phyloP scores from a whole-genome alignment of 495 filamentous ascomycete species.

The Penicillium cataractarum region DNA sequence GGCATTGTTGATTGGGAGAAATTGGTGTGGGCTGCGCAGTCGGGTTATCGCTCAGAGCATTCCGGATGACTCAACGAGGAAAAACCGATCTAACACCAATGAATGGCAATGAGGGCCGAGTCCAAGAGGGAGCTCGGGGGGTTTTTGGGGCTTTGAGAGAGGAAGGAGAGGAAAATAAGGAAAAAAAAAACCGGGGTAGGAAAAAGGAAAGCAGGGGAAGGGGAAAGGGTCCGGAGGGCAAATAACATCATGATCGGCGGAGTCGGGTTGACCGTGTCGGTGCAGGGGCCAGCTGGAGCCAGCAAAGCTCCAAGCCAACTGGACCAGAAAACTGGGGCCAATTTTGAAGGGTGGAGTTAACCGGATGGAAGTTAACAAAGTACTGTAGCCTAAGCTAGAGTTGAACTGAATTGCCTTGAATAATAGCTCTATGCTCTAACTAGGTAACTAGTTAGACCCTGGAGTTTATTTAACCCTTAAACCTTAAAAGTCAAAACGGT shows the following conservation, averaged over 20 bases:
- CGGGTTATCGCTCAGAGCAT: conserved; percentile 19
- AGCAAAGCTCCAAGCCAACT: not conserved
- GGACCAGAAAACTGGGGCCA: not conserved
- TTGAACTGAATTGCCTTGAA: no score
- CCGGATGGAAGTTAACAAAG: no score
- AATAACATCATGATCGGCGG: conserved; percentile 8
- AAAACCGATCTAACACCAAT: not conserved
- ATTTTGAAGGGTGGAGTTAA: not conserved
- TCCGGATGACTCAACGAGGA: conserved; percentile 15
- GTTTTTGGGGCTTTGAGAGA: no score
- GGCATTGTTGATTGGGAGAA: conserved; percentile 36
- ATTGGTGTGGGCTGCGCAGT: not conserved
- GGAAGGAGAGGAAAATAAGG: no score
- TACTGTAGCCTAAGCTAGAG: no score
- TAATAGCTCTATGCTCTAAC: no score
- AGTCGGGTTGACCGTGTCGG: no score
- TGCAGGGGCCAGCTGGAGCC: conserved; percentile 6
- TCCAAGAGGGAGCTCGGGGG: no score
- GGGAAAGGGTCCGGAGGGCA: not conserved
- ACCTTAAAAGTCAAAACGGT: conserved; percentile 2
- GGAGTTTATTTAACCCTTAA: not conserved
- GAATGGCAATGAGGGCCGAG: not conserved
- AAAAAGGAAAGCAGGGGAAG: not conserved
- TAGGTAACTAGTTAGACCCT: not conserved
- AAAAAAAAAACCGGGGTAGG: not conserved